Evolutionary conservation across 2,329 filamentous ascomycete species (phyloP).

Genomic region (Claviceps pusilla): DNA sequence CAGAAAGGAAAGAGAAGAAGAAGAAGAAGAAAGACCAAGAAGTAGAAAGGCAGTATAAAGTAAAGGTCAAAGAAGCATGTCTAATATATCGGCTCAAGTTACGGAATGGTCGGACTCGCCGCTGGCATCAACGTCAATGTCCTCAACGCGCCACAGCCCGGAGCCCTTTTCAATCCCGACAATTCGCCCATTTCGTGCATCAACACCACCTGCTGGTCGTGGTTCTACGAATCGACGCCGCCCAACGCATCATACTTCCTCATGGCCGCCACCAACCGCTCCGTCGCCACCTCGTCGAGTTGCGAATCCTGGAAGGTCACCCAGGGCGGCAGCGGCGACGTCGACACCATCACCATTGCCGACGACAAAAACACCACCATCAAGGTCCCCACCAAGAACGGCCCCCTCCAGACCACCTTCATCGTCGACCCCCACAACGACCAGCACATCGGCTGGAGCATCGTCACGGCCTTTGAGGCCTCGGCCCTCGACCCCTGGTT

Average conservation of each 20-base stretch:
- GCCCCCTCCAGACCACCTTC: slow-evolving; percentile 22
- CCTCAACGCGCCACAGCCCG: slow-evolving; percentile 13
- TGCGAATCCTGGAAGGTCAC: slow-evolving; percentile 20
- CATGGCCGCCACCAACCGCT: slow-evolving; percentile 19
- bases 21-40: no score
- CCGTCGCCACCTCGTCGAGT: slow-evolving; percentile 13
- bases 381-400: slow-evolving; percentile 14
- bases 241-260: slow-evolving; percentile 6
- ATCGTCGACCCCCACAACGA: slow-evolving; percentile 15
- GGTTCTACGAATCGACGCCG: slow-evolving; percentile 22
- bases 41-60: no score
- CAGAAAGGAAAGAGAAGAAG: no score
- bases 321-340: slow-evolving; percentile 16
- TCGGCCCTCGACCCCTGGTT: slow-evolving; percentile 22
- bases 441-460: slow-evolving; percentile 14
- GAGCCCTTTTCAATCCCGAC: slow-evolving; percentile 17
- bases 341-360: slow-evolving; percentile 14
- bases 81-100: neutral
- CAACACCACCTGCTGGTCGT: slow-evolving; percentile 17
- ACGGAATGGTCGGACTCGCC: slow-evolving; percentile 8
- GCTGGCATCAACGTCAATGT: slow-evolving; percentile 9
- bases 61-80: no score
- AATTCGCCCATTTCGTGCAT: slow-evolving; percentile 18
- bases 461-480: slow-evolving; percentile 24
- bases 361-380: slow-evolving; percentile 11